Evolutionary conservation across 441 rosid species (phyloP).

Genomic region (Biscutella laevigata): DNA sequence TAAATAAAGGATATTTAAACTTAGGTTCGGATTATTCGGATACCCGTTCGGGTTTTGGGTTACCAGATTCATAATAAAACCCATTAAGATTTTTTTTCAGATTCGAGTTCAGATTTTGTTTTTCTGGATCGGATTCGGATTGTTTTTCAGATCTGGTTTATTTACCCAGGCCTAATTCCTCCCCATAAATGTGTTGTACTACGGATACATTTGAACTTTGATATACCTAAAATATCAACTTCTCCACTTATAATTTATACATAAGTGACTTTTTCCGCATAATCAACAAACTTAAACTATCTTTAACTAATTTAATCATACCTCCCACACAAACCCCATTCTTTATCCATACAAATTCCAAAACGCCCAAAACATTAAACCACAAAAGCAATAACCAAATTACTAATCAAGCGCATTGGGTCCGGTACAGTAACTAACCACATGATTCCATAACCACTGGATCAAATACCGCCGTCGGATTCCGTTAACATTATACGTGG

Average conservation of each 20-base stretch:
- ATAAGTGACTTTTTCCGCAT: background rate
- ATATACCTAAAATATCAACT: background rate
- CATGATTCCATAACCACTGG: conserved; percentile 92
- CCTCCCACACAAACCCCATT: conserved; percentile 14
- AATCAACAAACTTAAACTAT: conserved; percentile 16
- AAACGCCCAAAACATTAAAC: conserved; percentile 3
- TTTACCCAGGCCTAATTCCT: too few species aligned
- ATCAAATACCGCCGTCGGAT: conserved; percentile 74
- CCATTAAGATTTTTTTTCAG: too few species aligned
- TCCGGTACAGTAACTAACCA: conserved; percentile 79
- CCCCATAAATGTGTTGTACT: too few species aligned
- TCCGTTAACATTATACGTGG: conserved; percentile 90
- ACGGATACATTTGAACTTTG: background rate
- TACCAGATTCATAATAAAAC: too few species aligned
- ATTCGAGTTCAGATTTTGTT: too few species aligned
- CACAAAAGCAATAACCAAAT: background rate
- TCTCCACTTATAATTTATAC: background rate
- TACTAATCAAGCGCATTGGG: conserved; percentile 88
- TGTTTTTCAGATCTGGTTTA: too few species aligned
- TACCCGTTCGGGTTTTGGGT: too few species aligned
- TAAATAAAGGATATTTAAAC: too few species aligned
- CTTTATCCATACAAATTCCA: background rate
- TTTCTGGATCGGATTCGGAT: too few species aligned
- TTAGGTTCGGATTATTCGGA: too few species aligned
- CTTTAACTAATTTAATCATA: conserved; percentile 17